A percentile compares a stretch with the other conserved stretches of the same genome.
Conservation (phyloP, 2,329 filamentous ascomycete genomes). For the Akanthomyces muscarius region DNA sequence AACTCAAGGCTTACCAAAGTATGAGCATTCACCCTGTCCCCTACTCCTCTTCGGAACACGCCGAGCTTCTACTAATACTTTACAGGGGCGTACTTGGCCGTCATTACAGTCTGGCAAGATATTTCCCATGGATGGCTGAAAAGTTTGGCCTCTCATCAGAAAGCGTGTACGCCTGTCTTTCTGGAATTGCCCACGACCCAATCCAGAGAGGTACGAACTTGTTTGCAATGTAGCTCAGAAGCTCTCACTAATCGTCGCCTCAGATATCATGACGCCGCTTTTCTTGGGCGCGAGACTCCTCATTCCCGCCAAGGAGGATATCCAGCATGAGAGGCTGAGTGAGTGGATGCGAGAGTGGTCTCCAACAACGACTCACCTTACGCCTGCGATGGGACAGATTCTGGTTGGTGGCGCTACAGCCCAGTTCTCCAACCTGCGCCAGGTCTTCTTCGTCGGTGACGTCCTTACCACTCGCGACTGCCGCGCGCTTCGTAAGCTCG, state of each 20-base stretch:
- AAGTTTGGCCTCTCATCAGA: slow-evolving; percentile 69
- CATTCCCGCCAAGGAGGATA: slow-evolving; percentile 76
- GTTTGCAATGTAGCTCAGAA: too few species aligned
- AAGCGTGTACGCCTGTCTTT: slow-evolving; percentile 75
- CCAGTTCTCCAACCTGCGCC: slow-evolving; percentile 70
- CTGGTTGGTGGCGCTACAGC: slow-evolving; percentile 78
- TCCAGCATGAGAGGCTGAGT: slow-evolving; percentile 77
- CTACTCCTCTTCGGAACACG: too few species aligned
- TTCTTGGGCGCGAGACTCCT: slow-evolving; percentile 79
- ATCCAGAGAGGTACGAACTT: slow-evolving; percentile 43
- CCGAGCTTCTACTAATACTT: neutral
- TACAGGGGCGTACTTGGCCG: slow-evolving; percentile 68
- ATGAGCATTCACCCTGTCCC: neutral
- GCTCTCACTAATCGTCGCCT: too few species aligned
- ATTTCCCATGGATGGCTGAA: slow-evolving; percentile 92
- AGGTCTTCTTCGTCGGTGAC: slow-evolving; percentile 90
- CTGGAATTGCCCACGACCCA: slow-evolving; percentile 70
- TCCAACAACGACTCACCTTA: slow-evolving; percentile 81
- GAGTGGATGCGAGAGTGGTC: slow-evolving; percentile 81
- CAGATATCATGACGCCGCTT: slow-evolving; percentile 82
- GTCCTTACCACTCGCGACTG: slow-evolving; percentile 83
- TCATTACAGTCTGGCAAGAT: slow-evolving; percentile 80
- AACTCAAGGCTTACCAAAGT: slow-evolving; percentile 73
- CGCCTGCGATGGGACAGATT: slow-evolving; percentile 95
- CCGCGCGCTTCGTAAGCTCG: slow-evolving; percentile 68